phyloP scores from a whole-genome alignment of 768 basidiomycete genomes.

The Dioszegia hungarica region DNA sequence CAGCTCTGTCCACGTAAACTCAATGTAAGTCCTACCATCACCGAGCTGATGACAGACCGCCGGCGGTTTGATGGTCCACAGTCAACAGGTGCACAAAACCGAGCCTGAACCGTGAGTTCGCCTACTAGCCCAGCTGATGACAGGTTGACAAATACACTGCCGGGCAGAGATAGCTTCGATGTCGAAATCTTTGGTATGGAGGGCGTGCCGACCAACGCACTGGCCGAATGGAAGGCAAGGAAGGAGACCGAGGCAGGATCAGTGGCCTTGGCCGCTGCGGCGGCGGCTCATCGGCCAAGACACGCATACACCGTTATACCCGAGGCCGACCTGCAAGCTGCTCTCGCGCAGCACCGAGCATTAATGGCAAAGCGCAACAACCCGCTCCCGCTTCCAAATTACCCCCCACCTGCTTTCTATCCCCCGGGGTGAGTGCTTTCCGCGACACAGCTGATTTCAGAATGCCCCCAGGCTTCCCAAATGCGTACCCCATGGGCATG shows the following conservation, averaged over 20 bases:
- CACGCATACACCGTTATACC: slow-evolving; percentile 67
- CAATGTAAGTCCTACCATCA: slow-evolving; percentile 52
- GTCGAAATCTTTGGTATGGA: slow-evolving; percentile 99
- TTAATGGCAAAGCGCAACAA: slow-evolving; percentile 66
- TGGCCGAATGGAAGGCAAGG: slow-evolving; percentile 90
- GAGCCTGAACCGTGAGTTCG: slow-evolving; percentile 77
- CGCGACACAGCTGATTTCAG: slow-evolving; percentile 42
- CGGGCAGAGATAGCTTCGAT: slow-evolving; percentile 94
- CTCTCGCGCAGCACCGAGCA: slow-evolving; percentile 82
- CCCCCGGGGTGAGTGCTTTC: slow-evolving; percentile 27
- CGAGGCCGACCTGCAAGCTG: slow-evolving; percentile 76
- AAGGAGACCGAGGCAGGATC: slow-evolving; percentile 92
- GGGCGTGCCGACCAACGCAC: slow-evolving; percentile 87
- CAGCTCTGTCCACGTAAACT: slow-evolving; percentile 88
- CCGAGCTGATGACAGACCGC: slow-evolving; percentile 57
- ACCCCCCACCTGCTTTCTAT: slow-evolving; percentile 50
- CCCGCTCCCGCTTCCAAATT: slow-evolving; percentile 51
- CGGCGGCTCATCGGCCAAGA: slow-evolving; percentile 63
- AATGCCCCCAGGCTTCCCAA: slow-evolving; percentile 1
- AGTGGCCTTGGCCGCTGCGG: slow-evolving; percentile 30
- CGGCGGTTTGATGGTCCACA: slow-evolving; percentile 93
- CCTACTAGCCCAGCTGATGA: slow-evolving; percentile 10
- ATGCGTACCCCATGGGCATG: slow-evolving; percentile 1
- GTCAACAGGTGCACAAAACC: slow-evolving; percentile 98
- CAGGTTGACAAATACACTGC: slow-evolving; percentile 94